These are phyloP conservation scores for Colletotrichum sp. DNA, from an alignment of 2,329 filamentous ascomycete species.

Conservation along the genomic window DNA sequence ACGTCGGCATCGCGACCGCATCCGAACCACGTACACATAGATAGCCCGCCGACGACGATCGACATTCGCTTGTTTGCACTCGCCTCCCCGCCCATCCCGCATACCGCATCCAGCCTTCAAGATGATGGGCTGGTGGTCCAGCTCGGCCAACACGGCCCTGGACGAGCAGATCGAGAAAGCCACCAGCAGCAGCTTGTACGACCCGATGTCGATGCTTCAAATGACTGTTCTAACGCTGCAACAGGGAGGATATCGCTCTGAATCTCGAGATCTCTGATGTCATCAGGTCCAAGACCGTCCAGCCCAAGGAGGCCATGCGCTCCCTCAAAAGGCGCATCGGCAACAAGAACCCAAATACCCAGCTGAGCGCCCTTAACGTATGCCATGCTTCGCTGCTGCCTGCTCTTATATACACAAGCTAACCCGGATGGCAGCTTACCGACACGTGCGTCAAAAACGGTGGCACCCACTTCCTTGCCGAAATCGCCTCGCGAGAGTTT, in stretches of 20 bases:
- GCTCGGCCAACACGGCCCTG: slow-evolving; percentile 85
- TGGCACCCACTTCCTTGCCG: slow-evolving; percentile 89
- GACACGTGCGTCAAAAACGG: slow-evolving; percentile 99
- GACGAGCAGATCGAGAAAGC: slow-evolving; percentile 98
- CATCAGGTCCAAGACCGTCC: slow-evolving; percentile 96
- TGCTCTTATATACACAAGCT: slow-evolving; percentile 24
- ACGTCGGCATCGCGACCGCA: not conserved
- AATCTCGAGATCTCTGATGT: slow-evolving; percentile 98
- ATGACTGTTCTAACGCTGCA: slow-evolving; percentile 25
- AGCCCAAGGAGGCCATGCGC: slow-evolving; percentile 97
- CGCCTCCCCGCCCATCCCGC: slow-evolving; percentile 4
- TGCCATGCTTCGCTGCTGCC: slow-evolving; percentile 24
- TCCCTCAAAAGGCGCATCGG: slow-evolving; percentile 92
- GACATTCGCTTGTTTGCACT: not conserved
- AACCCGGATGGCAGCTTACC: slow-evolving; percentile 70
- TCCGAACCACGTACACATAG: not conserved
- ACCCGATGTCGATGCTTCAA: slow-evolving; percentile 2
- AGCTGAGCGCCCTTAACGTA: slow-evolving; percentile 93
- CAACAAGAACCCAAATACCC: slow-evolving; percentile 97
- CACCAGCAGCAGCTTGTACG: slow-evolving; percentile 90
- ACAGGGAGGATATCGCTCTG: slow-evolving; percentile 91
- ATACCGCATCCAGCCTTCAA: slow-evolving; percentile 28
- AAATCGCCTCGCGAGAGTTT: slow-evolving; percentile 96
- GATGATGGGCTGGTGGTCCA: slow-evolving; percentile 97
- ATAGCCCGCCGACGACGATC: not conserved